Conservation (phyloP, 225 moss, liverwort and hornwort species). For the Thuidium tamariscinum region DNA sequence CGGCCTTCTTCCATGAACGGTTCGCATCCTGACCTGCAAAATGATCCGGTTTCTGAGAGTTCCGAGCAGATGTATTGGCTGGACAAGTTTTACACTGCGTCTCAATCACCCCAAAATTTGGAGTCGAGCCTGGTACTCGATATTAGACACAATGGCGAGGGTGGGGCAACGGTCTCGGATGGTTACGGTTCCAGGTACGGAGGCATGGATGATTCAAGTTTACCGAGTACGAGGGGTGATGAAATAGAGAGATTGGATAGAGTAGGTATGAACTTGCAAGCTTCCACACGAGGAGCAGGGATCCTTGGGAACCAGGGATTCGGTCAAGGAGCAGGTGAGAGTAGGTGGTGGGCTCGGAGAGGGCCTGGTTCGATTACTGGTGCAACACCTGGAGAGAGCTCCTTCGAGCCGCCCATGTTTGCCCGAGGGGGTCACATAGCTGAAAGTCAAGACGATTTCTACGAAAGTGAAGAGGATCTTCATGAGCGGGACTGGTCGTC, state of each 20-base stretch:
- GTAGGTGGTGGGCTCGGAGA: slow-evolving; percentile 92
- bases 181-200: slow-evolving; percentile 5
- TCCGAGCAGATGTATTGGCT: slow-evolving; percentile 80
- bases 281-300: slow-evolving; percentile 32
- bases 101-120: slow-evolving; percentile 70
- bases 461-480: slow-evolving; percentile 86
- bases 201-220: slow-evolving; percentile 9
- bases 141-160: slow-evolving; percentile 27
- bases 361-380: slow-evolving; percentile 54
- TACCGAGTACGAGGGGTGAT: slow-evolving; percentile 11
- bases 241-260: slow-evolving; percentile 21
- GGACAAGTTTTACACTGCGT: slow-evolving; percentile 77
- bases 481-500: slow-evolving; percentile 74
- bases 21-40: slow-evolving; percentile 8
- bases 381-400: slow-evolving; percentile 63
- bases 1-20: slow-evolving; percentile 39
- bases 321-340: slow-evolving; percentile 59
- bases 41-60: slow-evolving; percentile 13
- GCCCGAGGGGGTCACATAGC: slow-evolving; percentile 51
- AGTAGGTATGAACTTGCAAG: slow-evolving; percentile 37
- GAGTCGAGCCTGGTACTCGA: slow-evolving; percentile 44
- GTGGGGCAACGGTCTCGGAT: not conserved
- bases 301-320: slow-evolving; percentile 65
- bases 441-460: slow-evolving; percentile 80
- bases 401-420: slow-evolving; percentile 82